A percentile compares a stretch with the other conserved stretches of the same genome.
Conservation (phyloP, 352 stramenopile species). For the Thalassiosira hispida region DNA sequence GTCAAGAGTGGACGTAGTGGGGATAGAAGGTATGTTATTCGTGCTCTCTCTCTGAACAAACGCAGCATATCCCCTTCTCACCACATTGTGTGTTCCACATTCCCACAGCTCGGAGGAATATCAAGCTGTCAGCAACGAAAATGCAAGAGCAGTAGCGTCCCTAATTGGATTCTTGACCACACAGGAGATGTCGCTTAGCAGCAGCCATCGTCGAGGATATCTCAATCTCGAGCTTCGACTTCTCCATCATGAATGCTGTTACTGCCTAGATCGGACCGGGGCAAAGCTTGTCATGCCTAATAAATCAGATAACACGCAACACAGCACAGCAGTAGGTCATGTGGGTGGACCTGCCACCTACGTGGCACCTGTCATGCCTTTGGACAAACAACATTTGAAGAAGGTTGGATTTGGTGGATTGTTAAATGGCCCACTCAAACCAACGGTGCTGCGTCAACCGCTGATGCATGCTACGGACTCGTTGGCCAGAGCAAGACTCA, state of each 20-base stretch:
- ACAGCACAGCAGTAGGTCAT: slow-evolving; percentile 15
- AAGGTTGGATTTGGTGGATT: slow-evolving; percentile 67
- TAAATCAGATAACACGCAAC: slow-evolving; percentile 10
- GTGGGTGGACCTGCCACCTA: slow-evolving; percentile 53
- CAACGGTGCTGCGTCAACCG: slow-evolving; percentile 74
- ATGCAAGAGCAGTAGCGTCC: slow-evolving; percentile 47
- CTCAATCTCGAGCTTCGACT: slow-evolving; percentile 80
- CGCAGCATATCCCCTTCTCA: not conserved
- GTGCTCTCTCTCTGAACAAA: not conserved
- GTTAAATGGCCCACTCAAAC: slow-evolving; percentile 73
- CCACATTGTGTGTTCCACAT: not conserved
- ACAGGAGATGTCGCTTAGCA: slow-evolving; percentile 75
- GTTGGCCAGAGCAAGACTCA: slow-evolving; percentile 71
- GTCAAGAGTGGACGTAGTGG: slow-evolving; percentile 25
- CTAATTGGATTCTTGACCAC: slow-evolving; percentile 79
- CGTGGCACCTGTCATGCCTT: slow-evolving; percentile 63
- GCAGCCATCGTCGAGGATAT: slow-evolving; percentile 74
- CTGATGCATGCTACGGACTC: slow-evolving; percentile 82
- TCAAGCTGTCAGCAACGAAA: slow-evolving; percentile 44
- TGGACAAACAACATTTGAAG: slow-evolving; percentile 71
- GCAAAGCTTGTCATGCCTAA: slow-evolving; percentile 50
- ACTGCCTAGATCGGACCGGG: slow-evolving; percentile 64
- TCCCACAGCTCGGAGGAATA: slow-evolving; percentile 27
- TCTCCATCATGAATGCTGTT: slow-evolving; percentile 81
- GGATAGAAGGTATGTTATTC: slow-evolving; percentile 31